phyloP scores from a whole-genome alignment of 2,329 filamentous ascomycete species.

The Neonectria neomacrospora region DNA sequence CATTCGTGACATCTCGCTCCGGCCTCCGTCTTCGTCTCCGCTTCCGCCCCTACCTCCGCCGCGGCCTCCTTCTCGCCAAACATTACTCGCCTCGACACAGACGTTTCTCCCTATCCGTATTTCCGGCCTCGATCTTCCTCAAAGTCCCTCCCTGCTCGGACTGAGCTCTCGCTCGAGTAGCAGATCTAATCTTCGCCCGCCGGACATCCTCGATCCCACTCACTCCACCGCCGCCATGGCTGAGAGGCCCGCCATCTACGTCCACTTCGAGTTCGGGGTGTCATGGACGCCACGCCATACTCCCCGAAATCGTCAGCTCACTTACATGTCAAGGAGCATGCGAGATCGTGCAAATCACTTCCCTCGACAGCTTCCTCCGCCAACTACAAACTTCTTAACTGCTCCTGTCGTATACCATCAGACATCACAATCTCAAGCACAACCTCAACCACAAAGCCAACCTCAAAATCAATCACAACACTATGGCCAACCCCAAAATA shows the following conservation, averaged over 20 bases:
- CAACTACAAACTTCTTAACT: constrained; percentile 58
- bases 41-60: constrained; percentile 3
- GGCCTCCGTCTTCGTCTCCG: not conserved
- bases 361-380: constrained; percentile 58
- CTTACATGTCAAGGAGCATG: constrained; percentile 59
- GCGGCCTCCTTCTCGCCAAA: constrained; percentile 1
- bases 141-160: not conserved
- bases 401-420: constrained; percentile 32
- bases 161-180: constrained; percentile 11
- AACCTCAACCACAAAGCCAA: constrained; percentile 2
- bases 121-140: constrained; percentile 16
- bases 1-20: not conserved
- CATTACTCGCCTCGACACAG: not conserved
- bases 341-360: constrained; percentile 56
- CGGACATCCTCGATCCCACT: constrained; percentile 4
- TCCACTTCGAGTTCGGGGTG: constrained; percentile 64
- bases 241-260: constrained; percentile 52
- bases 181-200: not conserved
- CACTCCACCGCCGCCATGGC: constrained; percentile 35
- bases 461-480: constrained; percentile 6
- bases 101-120: constrained; percentile 1
- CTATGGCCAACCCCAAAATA: not conserved
- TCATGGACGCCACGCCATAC: constrained; percentile 59
- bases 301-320: constrained; percentile 57
- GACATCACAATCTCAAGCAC: not conserved